Conservation (phyloP, 306 rosid species). For the Dalbergia cultrata region DNA sequence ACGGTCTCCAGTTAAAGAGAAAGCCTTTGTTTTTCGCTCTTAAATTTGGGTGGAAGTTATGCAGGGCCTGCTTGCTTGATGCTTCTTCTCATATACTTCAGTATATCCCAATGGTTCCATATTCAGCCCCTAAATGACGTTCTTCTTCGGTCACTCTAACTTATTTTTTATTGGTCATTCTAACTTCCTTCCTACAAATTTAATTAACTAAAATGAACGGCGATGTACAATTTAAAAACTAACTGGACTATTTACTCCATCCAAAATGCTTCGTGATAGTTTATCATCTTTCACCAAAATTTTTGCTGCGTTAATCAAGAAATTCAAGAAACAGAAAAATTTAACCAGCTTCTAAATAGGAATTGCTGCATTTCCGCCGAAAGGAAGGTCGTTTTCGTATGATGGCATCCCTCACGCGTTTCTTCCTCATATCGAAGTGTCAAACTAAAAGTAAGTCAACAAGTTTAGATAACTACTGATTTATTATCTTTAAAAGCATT, state of each 20-base stretch:
- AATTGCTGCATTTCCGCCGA: not conserved
- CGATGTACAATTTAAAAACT: not conserved
- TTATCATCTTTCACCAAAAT: not conserved
- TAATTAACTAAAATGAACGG: no score
- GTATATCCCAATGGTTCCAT: slow-evolving; percentile 20
- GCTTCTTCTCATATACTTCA: not conserved
- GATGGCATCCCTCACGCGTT: slow-evolving; percentile 31
- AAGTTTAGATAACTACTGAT: not conserved
- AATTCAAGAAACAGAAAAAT: not conserved
- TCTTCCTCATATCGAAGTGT: not conserved
- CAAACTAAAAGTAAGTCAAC: slow-evolving; percentile 22
- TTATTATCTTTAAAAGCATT: not conserved
- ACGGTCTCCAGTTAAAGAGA: no score
- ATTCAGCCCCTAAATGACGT: not conserved
- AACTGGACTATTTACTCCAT: not conserved
- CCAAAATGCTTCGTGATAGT: not conserved
- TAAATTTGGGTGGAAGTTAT: not conserved
- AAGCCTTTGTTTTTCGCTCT: no score
- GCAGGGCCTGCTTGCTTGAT: not conserved
- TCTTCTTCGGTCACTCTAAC: not conserved
- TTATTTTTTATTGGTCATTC: not conserved
- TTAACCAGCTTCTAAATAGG: not conserved
- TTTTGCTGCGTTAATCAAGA: not conserved
- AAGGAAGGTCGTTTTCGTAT: not conserved
- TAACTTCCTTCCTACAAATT: no score